These are phyloP conservation scores for Colletotrichum tabaci DNA, from an alignment of 2,329 filamentous ascomycete species.

Conservation along the genomic window DNA sequence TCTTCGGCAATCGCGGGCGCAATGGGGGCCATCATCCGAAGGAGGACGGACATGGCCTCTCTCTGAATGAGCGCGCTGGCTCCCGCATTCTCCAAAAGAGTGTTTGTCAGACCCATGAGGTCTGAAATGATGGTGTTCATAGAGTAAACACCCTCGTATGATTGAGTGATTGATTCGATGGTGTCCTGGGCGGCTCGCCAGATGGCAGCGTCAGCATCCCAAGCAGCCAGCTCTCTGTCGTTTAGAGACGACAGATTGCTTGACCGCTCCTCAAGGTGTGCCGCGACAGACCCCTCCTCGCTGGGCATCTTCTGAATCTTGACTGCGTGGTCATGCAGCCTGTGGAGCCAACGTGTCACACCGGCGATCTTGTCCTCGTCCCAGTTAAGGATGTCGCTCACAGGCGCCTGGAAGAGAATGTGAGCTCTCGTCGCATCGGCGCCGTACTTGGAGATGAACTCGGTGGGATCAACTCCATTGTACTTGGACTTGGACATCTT, in stretches of 20 bases:
- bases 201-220: constrained; percentile 65
- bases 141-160: constrained; percentile 80
- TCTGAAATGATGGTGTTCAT: constrained; percentile 89
- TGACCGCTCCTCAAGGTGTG: constrained; percentile 56
- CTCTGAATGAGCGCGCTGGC: constrained; percentile 62
- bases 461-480: constrained; percentile 88
- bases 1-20: constrained; percentile 87
- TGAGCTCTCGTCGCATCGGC: constrained; percentile 89
- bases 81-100: constrained; percentile 64
- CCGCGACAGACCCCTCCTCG: constrained; percentile 32
- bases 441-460: constrained; percentile 81
- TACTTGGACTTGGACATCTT: constrained; percentile 98
- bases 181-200: constrained; percentile 79
- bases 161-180: constrained; percentile 76
- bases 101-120: constrained; percentile 85
- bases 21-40: constrained; percentile 84
- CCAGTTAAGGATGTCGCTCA: constrained; percentile 89
- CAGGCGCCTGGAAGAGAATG: constrained; percentile 90
- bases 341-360: constrained; percentile 83
- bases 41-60: constrained; percentile 68
- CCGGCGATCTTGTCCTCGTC: constrained; percentile 87
- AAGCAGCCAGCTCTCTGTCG: constrained; percentile 45
- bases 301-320: constrained; percentile 45
- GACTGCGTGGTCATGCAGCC: constrained; percentile 73
- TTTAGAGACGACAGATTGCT: constrained; percentile 50